Evolutionary conservation across 2,329 filamentous ascomycete genomes (phyloP), one percentile per base, ranked within the genome.

Genomic region (Tolypocladium tundrense): DNA sequence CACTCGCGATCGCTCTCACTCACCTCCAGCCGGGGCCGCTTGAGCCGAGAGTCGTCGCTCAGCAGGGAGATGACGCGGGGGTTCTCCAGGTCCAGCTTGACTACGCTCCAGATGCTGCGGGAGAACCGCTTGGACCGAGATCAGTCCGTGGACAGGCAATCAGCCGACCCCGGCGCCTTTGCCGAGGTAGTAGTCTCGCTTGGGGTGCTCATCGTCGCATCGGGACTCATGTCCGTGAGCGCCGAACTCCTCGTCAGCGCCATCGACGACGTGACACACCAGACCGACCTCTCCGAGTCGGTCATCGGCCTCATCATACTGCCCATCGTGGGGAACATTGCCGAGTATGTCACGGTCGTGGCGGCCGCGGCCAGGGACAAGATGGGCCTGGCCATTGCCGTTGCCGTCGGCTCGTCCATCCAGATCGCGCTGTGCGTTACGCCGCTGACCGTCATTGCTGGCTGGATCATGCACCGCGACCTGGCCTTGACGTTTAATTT

Each of bases 401-500:
- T 86, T 7, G 81, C 83, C 0, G 75, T 86, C 4, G 83, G 83
- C 6, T 83, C 79, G 11, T 78, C 77, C 0, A 85, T 86, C 58
- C 84, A 86, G 64, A 85, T 86, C 56, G 79, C 82, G 0, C 73
- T 86, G 0, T 83, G 85, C 60, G 79, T 86, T 2, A 82, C 82
- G 0, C 84, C 83, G 0, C 69, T 86, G 50, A 79, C 84, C 3
- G 80, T 86, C 14, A 71, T 86, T 2, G 77, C 84, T 11, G 82
- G 81, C 16, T 86, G 83, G 83, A 73, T 75, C 60, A 71, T 86
- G 63, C 67, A 74, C 14, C 77, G 77, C 43, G 77, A 83, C 24
- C 79, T 86, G 69, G 77, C 82, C n/a, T 77, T 91, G 54, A 86
- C 88, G 63, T 91, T 91, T 71, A 86, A 86, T 64, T 79, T 86